phyloP scores from a whole-genome alignment of 2,329 filamentous ascomycete species.

The Aspergillus tamarii region DNA sequence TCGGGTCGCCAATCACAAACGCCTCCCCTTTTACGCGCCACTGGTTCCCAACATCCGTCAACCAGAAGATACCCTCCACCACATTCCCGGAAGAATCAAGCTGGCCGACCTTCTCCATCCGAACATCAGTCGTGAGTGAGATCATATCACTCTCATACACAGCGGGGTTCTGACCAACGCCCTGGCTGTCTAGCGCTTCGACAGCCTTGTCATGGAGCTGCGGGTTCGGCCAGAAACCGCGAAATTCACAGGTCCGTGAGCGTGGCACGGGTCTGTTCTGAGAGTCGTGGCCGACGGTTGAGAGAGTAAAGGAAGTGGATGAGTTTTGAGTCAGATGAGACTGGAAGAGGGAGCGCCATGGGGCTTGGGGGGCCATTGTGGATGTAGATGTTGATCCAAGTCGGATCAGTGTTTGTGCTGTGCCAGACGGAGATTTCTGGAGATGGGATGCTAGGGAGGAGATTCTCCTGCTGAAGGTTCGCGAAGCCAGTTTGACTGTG shows the following conservation, averaged over 20 bases:
- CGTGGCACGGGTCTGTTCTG: slow-evolving; percentile 31
- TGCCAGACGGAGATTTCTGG: not conserved
- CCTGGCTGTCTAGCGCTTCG: slow-evolving; percentile 57
- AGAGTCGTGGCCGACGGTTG: slow-evolving; percentile 26
- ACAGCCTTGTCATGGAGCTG: slow-evolving; percentile 73
- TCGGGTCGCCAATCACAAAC: slow-evolving; percentile 73
- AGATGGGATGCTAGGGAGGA: not conserved
- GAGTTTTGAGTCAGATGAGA: slow-evolving; percentile 29
- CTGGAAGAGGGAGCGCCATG: slow-evolving; percentile 33
- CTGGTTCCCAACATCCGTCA: slow-evolving; percentile 70
- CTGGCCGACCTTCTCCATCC: slow-evolving; percentile 82
- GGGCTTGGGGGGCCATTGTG: slow-evolving; percentile 22
- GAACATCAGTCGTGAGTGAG: slow-evolving; percentile 82
- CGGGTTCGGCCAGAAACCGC: slow-evolving; percentile 75
- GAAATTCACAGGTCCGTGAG: slow-evolving; percentile 73
- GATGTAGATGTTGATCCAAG: not conserved
- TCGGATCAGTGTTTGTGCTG: not conserved
- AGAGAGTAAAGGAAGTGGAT: slow-evolving; percentile 32
- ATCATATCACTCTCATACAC: slow-evolving; percentile 76
- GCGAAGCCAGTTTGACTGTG: not conserved
- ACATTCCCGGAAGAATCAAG: slow-evolving; percentile 68
- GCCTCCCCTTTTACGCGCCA: slow-evolving; percentile 82
- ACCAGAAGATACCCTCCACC: slow-evolving; percentile 87
- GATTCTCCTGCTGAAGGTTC: not conserved
- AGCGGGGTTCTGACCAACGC: slow-evolving; percentile 60